Conservation (phyloP, 1,284 basidiomycete genomes). For the Lignosus rhinocerotis region DNA sequence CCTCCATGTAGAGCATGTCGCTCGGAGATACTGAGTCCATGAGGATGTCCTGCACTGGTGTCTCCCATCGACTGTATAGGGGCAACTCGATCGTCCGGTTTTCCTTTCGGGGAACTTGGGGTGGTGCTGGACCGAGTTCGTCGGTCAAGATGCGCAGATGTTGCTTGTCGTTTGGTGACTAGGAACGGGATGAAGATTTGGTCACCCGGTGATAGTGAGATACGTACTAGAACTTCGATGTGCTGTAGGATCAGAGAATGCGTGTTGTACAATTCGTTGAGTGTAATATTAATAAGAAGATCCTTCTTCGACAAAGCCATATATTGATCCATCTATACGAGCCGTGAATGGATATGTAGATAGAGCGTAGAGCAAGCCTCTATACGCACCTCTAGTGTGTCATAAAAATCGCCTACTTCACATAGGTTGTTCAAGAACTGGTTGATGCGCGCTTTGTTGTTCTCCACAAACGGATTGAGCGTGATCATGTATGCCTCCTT, state of each 20-base stretch:
- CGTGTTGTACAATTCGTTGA: conserved; percentile 99
- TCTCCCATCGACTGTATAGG: conserved; percentile 98
- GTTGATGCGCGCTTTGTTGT: conserved; percentile 97
- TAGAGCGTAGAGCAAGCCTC: neutral
- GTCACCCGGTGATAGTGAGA: conserved; percentile 1
- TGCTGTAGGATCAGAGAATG: conserved; percentile 95
- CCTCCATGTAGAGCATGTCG: conserved; percentile 99
- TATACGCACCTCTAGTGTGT: conserved; percentile 85
- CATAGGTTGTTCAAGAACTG: conserved; percentile 95
- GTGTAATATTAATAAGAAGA: conserved; percentile 96
- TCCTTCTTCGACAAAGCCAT: conserved; percentile 99
- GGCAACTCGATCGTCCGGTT: conserved; percentile 92
- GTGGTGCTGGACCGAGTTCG: conserved; percentile 89
- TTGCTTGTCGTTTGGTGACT: conserved; percentile 97
- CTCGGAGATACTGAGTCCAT: conserved; percentile 98
- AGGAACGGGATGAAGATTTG: conserved; percentile 10
- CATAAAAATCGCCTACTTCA: conserved; percentile 99
- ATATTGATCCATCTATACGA: conserved; percentile 93
- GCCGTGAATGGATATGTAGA: too few relatives aligned
- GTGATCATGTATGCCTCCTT: conserved; percentile 99
- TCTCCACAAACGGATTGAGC: conserved; percentile 97
- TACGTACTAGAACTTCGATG: conserved; percentile 86
- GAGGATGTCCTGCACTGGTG: conserved; percentile 95
- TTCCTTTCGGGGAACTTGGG: conserved; percentile 96
- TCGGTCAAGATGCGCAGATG: conserved; percentile 95